phyloP scores from a whole-genome alignment of 805 yeast species.

The Blastobotrys americana region DNA sequence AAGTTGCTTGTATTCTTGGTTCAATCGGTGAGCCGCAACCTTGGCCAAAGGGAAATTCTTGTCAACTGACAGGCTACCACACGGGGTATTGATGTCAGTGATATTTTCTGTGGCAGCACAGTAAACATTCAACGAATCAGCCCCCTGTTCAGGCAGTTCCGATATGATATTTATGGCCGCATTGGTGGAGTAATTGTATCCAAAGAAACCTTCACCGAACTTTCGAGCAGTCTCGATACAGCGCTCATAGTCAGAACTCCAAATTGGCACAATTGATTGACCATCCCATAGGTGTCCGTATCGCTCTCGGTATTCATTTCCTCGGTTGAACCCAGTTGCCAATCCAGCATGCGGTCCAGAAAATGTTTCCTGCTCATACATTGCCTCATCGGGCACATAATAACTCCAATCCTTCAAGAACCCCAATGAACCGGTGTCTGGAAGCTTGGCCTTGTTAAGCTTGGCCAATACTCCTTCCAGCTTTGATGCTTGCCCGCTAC shows the following conservation, averaged over 20 bases:
- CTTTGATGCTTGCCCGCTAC: constrained; percentile 10
- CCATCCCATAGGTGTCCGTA: constrained; percentile 43
- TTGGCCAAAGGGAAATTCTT: constrained; percentile 19
- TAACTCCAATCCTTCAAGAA: constrained; percentile 44
- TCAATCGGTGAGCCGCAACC: constrained; percentile 27
- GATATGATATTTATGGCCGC: constrained; percentile 37
- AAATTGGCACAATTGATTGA: constrained; percentile 39
- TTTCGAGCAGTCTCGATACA: constrained; percentile 47
- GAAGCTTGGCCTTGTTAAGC: constrained; percentile 9
- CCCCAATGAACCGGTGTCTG: constrained; percentile 37
- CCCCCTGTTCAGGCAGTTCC: constrained; percentile 46
- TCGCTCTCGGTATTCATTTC: constrained; percentile 40
- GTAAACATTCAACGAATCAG: constrained; percentile 52
- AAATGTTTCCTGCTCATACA: constrained; percentile 46
- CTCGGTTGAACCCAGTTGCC: constrained; percentile 42
- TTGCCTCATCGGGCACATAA: constrained; percentile 34
- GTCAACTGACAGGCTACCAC: constrained; percentile 11
- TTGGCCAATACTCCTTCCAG: constrained; percentile 7
- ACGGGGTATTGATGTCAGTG: constrained; percentile 32
- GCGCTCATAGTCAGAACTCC: constrained; percentile 49
- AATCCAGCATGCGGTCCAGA: constrained; percentile 49
- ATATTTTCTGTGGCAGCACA: constrained; percentile 24
- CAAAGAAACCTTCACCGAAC: constrained; percentile 56
- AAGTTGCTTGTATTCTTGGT: constrained; percentile 31
- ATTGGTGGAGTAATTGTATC: constrained; percentile 34